Percentiles rank a stretch among this genome's conserved stretches.
Evolutionary conservation across 495 filamentous ascomycete species (phyloP).

Genomic region (Darksidea phi): DNA sequence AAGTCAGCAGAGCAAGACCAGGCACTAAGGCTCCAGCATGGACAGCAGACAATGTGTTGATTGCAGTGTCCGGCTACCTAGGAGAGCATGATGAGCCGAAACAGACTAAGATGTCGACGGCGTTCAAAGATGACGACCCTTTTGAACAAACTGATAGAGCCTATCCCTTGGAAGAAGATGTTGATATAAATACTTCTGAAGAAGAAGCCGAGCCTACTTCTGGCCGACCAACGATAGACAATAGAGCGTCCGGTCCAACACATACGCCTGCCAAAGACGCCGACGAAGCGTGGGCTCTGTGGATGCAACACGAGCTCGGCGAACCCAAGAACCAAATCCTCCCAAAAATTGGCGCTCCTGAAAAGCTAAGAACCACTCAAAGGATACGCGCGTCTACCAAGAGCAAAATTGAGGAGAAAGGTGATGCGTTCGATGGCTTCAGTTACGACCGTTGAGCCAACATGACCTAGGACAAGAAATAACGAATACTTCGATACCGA

Average conservation of each 20-base stretch:
- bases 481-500: too few relatives aligned
- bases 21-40: not conserved
- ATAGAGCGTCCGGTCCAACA: not conserved
- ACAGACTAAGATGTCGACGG: not conserved
- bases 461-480: too few relatives aligned
- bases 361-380: too few relatives aligned
- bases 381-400: too few relatives aligned
- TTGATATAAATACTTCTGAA: not conserved
- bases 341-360: too few relatives aligned
- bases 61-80: slow-evolving; percentile 12
- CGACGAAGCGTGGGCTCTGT: slow-evolving; percentile 7
- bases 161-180: not conserved
- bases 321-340: not conserved
- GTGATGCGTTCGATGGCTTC: too few relatives aligned
- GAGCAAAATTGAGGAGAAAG: too few relatives aligned
- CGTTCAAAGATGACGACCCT: not conserved
- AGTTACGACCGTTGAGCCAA: too few relatives aligned
- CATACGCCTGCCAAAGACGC: not conserved
- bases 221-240: not conserved
- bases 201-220: not conserved
- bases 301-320: slow-evolving; percentile 7
- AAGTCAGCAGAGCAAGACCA: not conserved
- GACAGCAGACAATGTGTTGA: slow-evolving; percentile 16
- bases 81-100: not conserved
- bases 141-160: not conserved